These are phyloP conservation scores for Brassica nigra DNA, from an alignment of 345 rosid genomes.

Conservation along the genomic window DNA sequence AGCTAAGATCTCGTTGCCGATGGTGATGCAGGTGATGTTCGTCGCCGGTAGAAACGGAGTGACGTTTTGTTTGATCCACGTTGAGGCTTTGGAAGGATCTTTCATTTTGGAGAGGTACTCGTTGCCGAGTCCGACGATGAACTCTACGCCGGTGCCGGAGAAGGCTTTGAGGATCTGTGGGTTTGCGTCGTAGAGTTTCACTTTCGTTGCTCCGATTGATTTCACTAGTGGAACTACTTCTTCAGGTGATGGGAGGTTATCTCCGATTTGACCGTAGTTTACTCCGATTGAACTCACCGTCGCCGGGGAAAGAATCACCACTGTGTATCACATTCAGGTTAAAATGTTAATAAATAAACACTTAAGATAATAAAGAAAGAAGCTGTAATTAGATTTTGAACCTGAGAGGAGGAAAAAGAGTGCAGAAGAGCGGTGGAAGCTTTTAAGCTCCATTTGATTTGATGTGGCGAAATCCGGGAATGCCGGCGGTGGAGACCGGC, in stretches of 20 bases:
- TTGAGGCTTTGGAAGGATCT: conserved; percentile 61
- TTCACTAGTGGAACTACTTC: conserved; percentile 74
- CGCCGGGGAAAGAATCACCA: conserved; percentile 29
- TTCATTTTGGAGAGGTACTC: conserved; percentile 60
- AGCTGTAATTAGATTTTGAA: neutral
- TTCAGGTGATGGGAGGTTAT: conserved; percentile 76
- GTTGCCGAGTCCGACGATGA: conserved; percentile 80
- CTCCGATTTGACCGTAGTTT: conserved; percentile 91
- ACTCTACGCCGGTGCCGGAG: conserved; percentile 68
- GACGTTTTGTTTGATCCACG: conserved; percentile 76
- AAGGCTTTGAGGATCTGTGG: conserved; percentile 75
- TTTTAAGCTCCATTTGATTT: conserved; percentile 25
- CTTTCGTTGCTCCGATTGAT: conserved; percentile 80
- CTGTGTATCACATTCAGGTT: conserved; percentile 7
- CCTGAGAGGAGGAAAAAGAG: conserved; percentile 36
- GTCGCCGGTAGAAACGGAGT: conserved; percentile 73
- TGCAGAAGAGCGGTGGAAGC: conserved; percentile 16
- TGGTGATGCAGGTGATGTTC: conserved; percentile 73
- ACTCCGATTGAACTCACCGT: conserved; percentile 65
- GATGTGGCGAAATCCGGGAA: neutral
- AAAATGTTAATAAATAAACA: neutral
- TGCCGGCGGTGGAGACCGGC: conserved; percentile 25
- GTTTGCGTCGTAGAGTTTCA: conserved; percentile 91
- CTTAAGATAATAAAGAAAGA: neutral
- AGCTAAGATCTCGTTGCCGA: conserved; percentile 89